Evolutionary conservation across 805 yeast genomes (phyloP).

Genomic region (Ogataea methanolica): DNA sequence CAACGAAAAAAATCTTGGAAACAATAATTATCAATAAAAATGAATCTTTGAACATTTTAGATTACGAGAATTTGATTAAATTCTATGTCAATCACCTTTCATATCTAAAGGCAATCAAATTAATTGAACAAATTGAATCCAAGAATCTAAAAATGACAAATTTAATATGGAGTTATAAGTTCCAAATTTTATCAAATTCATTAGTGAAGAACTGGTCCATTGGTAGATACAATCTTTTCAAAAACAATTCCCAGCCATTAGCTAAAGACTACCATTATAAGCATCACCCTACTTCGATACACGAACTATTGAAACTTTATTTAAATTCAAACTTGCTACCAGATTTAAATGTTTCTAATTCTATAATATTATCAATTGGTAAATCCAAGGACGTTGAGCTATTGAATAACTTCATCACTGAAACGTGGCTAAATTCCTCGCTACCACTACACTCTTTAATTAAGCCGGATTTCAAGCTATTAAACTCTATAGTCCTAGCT

Average conservation of each 20-base stretch:
- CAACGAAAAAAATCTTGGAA: conserved; percentile 5
- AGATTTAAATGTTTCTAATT: conserved; percentile 17
- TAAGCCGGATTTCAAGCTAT: conserved; percentile 23
- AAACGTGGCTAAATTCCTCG: conserved; percentile 25
- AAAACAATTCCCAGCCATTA: conserved; percentile 8
- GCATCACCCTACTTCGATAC: conserved; percentile 9
- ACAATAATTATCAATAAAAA: background rate
- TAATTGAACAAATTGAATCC: conserved; percentile 17
- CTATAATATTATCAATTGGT: conserved; percentile 27
- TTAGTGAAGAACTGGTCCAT: conserved; percentile 23
- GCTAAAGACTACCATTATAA: conserved; percentile 10
- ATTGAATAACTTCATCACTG: conserved; percentile 20
- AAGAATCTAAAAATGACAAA: conserved; percentile 17
- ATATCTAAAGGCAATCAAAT: conserved; percentile 16
- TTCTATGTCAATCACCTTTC: conserved; percentile 16
- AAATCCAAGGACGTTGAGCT: conserved; percentile 21
- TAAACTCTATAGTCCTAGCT: conserved; percentile 26
- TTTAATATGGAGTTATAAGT: conserved; percentile 20
- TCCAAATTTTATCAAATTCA: conserved; percentile 22
- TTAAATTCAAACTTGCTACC: conserved; percentile 15
- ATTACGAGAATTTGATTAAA: conserved; percentile 23
- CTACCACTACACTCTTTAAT: conserved; percentile 6
- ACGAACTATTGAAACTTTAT: conserved; percentile 15
- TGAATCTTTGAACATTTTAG: conserved; percentile 10
- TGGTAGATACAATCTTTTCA: conserved; percentile 16